Evolutionary conservation across 1,139 yeast species (phyloP), one percentile per base, ranked within the genome.

Genomic region (Diutina neorugosa): DNA sequence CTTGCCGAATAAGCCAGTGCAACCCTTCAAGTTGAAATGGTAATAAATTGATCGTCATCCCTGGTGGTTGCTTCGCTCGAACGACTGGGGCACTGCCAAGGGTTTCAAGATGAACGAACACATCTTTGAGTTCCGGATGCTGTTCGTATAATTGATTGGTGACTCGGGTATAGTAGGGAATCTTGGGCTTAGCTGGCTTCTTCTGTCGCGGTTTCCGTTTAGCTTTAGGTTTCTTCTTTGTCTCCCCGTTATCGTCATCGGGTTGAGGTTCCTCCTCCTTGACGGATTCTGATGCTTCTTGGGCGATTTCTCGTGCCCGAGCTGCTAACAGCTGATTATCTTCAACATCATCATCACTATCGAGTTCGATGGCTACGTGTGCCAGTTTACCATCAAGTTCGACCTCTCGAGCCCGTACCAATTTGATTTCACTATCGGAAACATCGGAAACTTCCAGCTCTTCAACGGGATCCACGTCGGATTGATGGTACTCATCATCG

Each of bases 21-120:
- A 93, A 73, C 25, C 98, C 98, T 69, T 93, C 99, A 16, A 81
- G 73, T 67, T 93, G 99, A 66, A 94, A 93, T 0, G 98, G 98
- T 47, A 93, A 71, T 47, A 93, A 69, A 44, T 76, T 76, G 51
- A 90, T 76, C 0, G 78, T 78, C 86, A 93, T 80, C 4, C 88
- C 91, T 1, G 71, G 76, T 0, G 98, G 98, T 61, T 91, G 97
- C 8, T 69, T 71, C 0, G 91, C 85, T 55, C 84, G 71, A 56
- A 77, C 80, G 0, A 82, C 81, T 21, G 68, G 70, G 21, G 82
- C 78, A 16, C 65, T 64, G 1, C 80, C 78, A 4, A 76, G 66
- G 2, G 71, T 67, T 50, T 74, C 80, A 54, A 93, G 71, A 55
- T 80, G 77, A 0, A 85, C 80, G 63, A 93, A 91, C 2, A 88